phyloP scores from a whole-genome alignment of 139 green algal species.

The Diplosphaera chodatii region DNA sequence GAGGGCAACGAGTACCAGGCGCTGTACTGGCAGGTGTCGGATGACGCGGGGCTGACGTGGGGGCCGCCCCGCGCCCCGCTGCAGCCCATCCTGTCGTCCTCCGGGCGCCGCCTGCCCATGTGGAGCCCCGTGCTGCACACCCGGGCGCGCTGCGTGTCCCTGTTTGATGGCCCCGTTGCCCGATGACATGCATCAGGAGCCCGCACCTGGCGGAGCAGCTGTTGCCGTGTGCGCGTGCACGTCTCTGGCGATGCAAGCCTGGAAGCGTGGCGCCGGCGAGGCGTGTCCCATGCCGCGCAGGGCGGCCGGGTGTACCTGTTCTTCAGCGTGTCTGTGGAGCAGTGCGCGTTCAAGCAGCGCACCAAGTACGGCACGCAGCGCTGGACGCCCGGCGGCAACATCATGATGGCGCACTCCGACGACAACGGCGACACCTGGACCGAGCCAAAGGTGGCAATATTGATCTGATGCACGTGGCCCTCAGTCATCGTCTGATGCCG shows the following conservation, averaged over 20 bases:
- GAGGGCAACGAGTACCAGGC: background rate
- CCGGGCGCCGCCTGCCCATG: background rate
- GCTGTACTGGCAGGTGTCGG: slow-evolving; percentile 4
- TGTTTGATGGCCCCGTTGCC: no score
- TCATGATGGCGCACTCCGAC: background rate
- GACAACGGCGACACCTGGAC: background rate
- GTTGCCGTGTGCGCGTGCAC: no score
- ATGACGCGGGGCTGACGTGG: background rate
- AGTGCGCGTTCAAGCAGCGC: background rate
- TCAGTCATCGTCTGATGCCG: no score
- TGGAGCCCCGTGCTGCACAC: slow-evolving; percentile 1
- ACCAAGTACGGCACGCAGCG: background rate
- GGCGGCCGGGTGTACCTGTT: background rate
- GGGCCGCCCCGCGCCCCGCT: background rate
- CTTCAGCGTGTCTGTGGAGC: background rate
- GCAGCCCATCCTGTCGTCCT: background rate
- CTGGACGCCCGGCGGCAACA: background rate
- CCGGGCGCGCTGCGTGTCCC: background rate
- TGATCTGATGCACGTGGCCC: no score
- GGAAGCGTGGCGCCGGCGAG: no score
- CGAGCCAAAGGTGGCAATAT: background rate
- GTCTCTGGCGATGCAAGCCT: no score
- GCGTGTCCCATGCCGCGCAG: background rate
- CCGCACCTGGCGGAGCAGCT: no score
- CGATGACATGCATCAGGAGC: no score